Base-by-base conservation (phyloP, 2,329 filamentous ascomycete genomes). In the Pseudopyricularia javanii region DNA sequence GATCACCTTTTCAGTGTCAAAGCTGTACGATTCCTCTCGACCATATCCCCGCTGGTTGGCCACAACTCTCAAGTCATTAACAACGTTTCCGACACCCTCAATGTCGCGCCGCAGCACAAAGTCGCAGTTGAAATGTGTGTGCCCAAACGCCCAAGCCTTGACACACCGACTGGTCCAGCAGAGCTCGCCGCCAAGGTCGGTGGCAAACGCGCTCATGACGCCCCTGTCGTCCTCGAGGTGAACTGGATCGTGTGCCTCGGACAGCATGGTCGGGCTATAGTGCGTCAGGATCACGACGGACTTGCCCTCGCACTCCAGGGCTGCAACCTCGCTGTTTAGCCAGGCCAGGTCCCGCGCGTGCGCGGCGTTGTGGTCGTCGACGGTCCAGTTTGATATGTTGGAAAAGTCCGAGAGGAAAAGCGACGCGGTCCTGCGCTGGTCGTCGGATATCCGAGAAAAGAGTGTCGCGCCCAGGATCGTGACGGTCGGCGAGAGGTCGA, bases 261-360 rank as follows among this genome's bases (percentile, higher is more conserved):
- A 52, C 49, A 55, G 50, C 43, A 53, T 24, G 14, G 53, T 54
- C 14, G 79, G 79, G 6, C 77, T 76, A 57, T 83, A 78, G 53
- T 82, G 76, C 2, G 78, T 82, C 1, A 74, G 69, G 0, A 83
- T 68, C 0, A 82, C 54, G 6, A 80, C 53, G 48, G 24, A 55
- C 40, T 59, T 56, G 52, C 45, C 59, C 34, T 50, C 59, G 47
- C 22, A 51, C 54, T 47, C 15, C 4, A 30, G 55, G 50, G 34
- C 53, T 34, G 58, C 60, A 30, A 73, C 63, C 56, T 73, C 67
- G 14, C 55, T 58, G 24, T 60, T 64, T 12, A 83, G 65, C 78
- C 78, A 83, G 2, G 65, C 58, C 4, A 72, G 56, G 55, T 83
- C 79, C 17, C 64, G 56, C 2, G 60, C 59, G 60, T 82, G 74